phyloP scores from a whole-genome alignment of 192 early-diverging fungal species.

The Endogone sp. region DNA sequence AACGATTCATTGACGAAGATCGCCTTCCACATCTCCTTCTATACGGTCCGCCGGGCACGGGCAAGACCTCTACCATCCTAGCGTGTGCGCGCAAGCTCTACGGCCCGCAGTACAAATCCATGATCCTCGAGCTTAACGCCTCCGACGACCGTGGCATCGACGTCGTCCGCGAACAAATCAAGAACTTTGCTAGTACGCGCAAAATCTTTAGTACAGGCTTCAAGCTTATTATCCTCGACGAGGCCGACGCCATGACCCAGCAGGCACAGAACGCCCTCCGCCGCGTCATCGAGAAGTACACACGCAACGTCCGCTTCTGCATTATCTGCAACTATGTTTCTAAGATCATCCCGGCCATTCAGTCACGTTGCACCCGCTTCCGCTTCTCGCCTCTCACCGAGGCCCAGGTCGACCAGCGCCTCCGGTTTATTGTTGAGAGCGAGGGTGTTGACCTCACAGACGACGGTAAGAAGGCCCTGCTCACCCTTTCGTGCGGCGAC shows the following conservation, averaged over 20 bases:
- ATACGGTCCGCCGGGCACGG: conserved; percentile 98
- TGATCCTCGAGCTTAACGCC: conserved; percentile 96
- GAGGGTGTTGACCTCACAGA: conserved; percentile 81
- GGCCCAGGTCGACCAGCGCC: conserved; percentile 72
- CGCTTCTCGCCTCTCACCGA: conserved; percentile 85
- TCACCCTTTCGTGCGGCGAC: conserved; percentile 88
- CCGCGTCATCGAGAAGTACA: conserved; percentile 98
- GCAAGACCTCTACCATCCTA: conserved; percentile 95
- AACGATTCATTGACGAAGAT: conserved; percentile 87
- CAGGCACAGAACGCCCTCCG: conserved; percentile 90
- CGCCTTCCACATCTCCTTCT: conserved; percentile 94
- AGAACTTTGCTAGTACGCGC: conserved; percentile 94
- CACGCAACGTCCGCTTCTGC: conserved; percentile 95
- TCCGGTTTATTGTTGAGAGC: conserved; percentile 64
- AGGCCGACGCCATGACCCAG: conserved; percentile 95
- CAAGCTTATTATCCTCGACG: conserved; percentile 96
- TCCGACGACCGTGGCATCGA: conserved; percentile 99
- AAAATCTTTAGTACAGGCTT: conserved; percentile 90
- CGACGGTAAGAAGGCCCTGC: conserved; percentile 75
- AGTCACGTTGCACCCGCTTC: conserved; percentile 98
- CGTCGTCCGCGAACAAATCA: conserved; percentile 97
- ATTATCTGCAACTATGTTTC: conserved; percentile 98
- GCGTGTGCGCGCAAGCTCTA: conserved; percentile 90
- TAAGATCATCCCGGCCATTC: conserved; percentile 96
- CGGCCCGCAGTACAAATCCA: conserved; percentile 74